Conservation (phyloP, 2,329 filamentous ascomycete species). For the Shiraia bambusicola region DNA sequence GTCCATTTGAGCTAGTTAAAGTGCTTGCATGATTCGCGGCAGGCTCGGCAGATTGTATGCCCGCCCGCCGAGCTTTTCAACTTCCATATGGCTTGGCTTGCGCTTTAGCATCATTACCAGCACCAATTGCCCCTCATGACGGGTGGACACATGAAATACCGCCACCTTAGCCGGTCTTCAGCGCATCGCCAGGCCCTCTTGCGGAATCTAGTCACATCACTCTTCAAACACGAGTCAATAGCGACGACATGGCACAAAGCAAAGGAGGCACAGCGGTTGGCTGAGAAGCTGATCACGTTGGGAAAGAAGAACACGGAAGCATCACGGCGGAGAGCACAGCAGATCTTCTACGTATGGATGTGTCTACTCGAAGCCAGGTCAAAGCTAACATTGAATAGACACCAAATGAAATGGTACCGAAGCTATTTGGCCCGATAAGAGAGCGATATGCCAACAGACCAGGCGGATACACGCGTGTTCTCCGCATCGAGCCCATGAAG, state of each 20-base stretch:
- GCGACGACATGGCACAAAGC: constrained; percentile 95
- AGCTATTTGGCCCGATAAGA: constrained; percentile 82
- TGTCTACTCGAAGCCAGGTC: constrained; percentile 6
- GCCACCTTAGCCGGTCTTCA: constrained; percentile 82
- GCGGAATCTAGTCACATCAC: constrained; percentile 91
- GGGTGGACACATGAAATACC: constrained; percentile 82
- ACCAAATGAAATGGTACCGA: constrained; percentile 71
- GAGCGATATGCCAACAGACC: constrained; percentile 76
- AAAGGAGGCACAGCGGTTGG: constrained; percentile 91
- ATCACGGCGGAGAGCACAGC: constrained; percentile 70
- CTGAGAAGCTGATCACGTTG: constrained; percentile 90
- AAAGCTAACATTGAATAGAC: constrained; percentile 52
- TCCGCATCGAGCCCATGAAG: constrained; percentile 86
- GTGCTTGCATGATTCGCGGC: constrained; percentile 21
- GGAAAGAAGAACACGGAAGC: constrained; percentile 92
- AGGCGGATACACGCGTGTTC: constrained; percentile 92
- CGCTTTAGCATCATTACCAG: constrained; percentile 3
- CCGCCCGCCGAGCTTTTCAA: constrained; percentile 32
- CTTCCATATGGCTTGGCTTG: background rate
- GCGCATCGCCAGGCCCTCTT: constrained; percentile 89
- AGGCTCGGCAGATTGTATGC: constrained; percentile 20
- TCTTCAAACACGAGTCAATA: constrained; percentile 91
- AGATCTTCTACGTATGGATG: constrained; percentile 78
- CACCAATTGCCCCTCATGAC: constrained; percentile 62
- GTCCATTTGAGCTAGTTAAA: constrained; percentile 22